These are phyloP conservation scores for Pythium apleroticum DNA, from an alignment of 352 stramenopile species.

Conservation along the genomic window DNA sequence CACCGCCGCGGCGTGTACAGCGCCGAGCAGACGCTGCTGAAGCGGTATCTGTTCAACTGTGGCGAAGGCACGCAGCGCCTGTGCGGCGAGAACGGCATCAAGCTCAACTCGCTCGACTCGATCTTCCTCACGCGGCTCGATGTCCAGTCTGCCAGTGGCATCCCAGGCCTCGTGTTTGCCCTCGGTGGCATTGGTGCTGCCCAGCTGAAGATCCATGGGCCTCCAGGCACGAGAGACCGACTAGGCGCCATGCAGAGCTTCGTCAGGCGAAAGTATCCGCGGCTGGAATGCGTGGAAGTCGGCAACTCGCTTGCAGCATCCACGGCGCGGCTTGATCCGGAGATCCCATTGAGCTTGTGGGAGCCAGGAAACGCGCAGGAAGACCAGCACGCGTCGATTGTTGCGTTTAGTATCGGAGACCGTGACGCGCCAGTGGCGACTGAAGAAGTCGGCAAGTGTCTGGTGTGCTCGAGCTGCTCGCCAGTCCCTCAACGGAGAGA, in stretches of 20 bases:
- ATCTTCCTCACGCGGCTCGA: constrained; percentile 74
- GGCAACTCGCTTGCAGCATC: background rate
- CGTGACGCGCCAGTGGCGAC: background rate
- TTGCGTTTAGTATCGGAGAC: constrained; percentile 7
- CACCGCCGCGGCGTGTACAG: constrained; percentile 67
- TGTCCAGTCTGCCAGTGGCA: constrained; percentile 62
- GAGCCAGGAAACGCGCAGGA: background rate
- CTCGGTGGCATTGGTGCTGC: constrained; percentile 51
- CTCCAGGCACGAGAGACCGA: constrained; percentile 36
- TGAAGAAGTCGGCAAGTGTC: background rate
- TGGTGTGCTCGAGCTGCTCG: constrained; percentile 20
- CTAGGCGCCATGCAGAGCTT: constrained; percentile 63
- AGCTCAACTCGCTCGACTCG: constrained; percentile 62
- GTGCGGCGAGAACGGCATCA: constrained; percentile 67
- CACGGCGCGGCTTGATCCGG: constrained; percentile 14
- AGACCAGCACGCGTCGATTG: constrained; percentile 16
- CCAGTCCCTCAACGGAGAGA: constrained; percentile 6
- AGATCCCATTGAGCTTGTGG: constrained; percentile 8
- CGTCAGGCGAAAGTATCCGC: constrained; percentile 61
- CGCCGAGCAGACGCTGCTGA: constrained; percentile 52
- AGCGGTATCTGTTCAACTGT: constrained; percentile 75
- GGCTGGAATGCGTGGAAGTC: constrained; percentile 54
- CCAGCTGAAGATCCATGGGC: constrained; percentile 49
- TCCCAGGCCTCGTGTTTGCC: constrained; percentile 67
- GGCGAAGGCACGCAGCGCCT: constrained; percentile 68